Conservation (phyloP, 2,329 filamentous ascomycete genomes). For the Pyrenochaeta sp. region DNA sequence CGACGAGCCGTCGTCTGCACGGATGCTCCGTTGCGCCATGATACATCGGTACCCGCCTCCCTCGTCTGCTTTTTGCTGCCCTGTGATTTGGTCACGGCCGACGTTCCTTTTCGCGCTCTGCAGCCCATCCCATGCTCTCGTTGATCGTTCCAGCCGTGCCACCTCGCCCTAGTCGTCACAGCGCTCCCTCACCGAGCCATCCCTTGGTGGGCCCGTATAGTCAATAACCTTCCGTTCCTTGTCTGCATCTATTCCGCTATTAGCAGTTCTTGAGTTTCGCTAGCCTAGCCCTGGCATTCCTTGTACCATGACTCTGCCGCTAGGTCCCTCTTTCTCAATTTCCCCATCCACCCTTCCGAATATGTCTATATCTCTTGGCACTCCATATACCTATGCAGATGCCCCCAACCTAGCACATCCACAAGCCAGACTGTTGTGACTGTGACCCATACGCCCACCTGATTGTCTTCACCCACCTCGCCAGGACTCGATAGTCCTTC, state of each 20-base stretch:
- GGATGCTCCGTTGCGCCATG: slow-evolving; percentile 51
- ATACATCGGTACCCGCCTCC: slow-evolving; percentile 48
- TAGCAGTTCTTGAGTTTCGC: slow-evolving; percentile 36
- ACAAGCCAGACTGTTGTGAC: slow-evolving; percentile 26
- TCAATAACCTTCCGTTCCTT: slow-evolving; percentile 43
- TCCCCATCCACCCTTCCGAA: slow-evolving; percentile 43
- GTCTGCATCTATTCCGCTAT: slow-evolving; percentile 43
- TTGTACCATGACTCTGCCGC: slow-evolving; percentile 44
- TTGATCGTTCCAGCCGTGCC: slow-evolving; percentile 51
- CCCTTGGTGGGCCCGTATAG: slow-evolving; percentile 43
- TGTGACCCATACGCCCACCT: slow-evolving; percentile 25
- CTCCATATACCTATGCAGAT: slow-evolving; percentile 46
- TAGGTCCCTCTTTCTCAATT: slow-evolving; percentile 35
- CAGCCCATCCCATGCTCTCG: slow-evolving; percentile 40
- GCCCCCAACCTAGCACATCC: slow-evolving; percentile 24
- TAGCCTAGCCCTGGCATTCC: slow-evolving; percentile 39
- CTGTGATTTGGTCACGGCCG: slow-evolving; percentile 44
- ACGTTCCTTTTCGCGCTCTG: slow-evolving; percentile 46
- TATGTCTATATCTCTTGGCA: slow-evolving; percentile 48
- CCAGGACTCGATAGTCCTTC: slow-evolving; percentile 12
- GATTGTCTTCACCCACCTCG: slow-evolving; percentile 8
- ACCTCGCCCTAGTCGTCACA: slow-evolving; percentile 46
- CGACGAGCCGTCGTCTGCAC: slow-evolving; percentile 43
- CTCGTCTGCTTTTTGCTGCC: slow-evolving; percentile 31
- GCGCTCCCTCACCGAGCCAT: slow-evolving; percentile 46